A percentile compares a stretch with the other conserved stretches of the same genome.
Evolutionary conservation across 108 stramenopile genomes (phyloP).

Genomic region (Hondaea fermentalgiana): DNA sequence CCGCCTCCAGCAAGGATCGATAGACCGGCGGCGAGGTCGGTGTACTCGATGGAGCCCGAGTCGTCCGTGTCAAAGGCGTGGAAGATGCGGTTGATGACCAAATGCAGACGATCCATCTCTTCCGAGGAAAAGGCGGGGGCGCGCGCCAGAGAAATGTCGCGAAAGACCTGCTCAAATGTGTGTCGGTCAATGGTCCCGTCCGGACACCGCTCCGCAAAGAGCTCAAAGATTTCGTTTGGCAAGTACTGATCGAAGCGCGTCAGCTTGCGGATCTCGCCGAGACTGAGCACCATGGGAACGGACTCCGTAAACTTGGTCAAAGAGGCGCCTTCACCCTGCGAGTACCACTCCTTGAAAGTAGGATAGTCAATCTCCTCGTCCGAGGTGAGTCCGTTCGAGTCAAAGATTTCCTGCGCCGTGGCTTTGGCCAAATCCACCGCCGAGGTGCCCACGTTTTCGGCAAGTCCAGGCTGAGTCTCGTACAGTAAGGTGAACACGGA

Average conservation of each 20-base stretch:
- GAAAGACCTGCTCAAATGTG: background rate
- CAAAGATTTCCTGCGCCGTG: constrained; percentile 31
- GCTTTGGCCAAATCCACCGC: constrained; percentile 28
- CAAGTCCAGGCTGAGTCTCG: background rate
- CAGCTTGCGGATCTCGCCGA: background rate
- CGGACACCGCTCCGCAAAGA: constrained; percentile 8
- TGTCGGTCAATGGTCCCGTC: background rate
- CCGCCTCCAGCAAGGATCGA: constrained; percentile 32
- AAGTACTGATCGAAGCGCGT: constrained; percentile 14
- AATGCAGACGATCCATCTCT: background rate
- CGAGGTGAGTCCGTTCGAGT: background rate
- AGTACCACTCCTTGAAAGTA: constrained; percentile 31
- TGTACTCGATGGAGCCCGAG: constrained; percentile 8
- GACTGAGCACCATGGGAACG: background rate
- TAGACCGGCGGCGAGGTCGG: constrained; percentile 15
- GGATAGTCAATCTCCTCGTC: constrained; percentile 16
- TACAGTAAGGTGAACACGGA: constrained; percentile 35
- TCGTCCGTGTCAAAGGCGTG: background rate
- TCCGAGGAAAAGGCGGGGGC: background rate
- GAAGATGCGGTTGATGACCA: constrained; percentile 18
- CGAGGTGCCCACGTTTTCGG: constrained; percentile 6
- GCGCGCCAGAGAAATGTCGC: background rate
- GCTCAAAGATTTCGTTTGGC: constrained; percentile 22
- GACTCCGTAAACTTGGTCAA: background rate
- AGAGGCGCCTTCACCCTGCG: background rate